Base-by-base conservation (phyloP, 192 early-diverging fungal species). In the Backusella liffmaniae region DNA sequence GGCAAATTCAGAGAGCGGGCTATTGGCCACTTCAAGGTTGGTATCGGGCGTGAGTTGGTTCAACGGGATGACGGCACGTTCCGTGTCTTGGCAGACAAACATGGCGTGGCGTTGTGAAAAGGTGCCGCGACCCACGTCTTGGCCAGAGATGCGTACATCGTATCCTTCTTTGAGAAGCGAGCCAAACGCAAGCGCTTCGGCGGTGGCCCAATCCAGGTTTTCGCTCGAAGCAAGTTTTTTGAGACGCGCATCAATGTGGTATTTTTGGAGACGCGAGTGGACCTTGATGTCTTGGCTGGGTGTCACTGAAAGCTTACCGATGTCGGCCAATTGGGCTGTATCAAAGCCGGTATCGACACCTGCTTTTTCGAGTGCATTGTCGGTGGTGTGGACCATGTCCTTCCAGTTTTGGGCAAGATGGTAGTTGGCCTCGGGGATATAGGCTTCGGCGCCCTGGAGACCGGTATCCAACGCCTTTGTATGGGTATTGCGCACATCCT, bases 101-200 rank as follows among this genome's bases (percentile, higher is more conserved):
- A 99, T 99, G 35, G 91, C 96, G 74, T 99, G 97, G 10, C 97
- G 91, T 79, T 99, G 97, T 32, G 95, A 96, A 82, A 99, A 99
- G 1, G 97, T 99, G 29, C 97, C 97, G 46, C 97, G 93, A 1
- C 97, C 97, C 21, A 99, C 97, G 82, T 99, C 97, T 70, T 99
- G 97, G 1, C 97, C 97, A 70, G 94, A 97, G 49, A 99, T 94
- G 62, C 97, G 92, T 21, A 98, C 96, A 85, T 92, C 90, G 77
- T 91, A 90, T 1, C 94, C 93, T 76, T 99, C 94, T 32, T 89
- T 78, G 15, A 99, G 84, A 37, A 99, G 81, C 0, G 91, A 91
- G 5, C 96, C 97, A 83, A 97, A 94, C 0, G 96, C 96, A 46
- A 99, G 82, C 0, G 93, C 92, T 81, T 99, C 97, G 3, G 92